phyloP scores from a whole-genome alignment of 2,329 filamentous ascomycete species.

The Talaromyces sp. region DNA sequence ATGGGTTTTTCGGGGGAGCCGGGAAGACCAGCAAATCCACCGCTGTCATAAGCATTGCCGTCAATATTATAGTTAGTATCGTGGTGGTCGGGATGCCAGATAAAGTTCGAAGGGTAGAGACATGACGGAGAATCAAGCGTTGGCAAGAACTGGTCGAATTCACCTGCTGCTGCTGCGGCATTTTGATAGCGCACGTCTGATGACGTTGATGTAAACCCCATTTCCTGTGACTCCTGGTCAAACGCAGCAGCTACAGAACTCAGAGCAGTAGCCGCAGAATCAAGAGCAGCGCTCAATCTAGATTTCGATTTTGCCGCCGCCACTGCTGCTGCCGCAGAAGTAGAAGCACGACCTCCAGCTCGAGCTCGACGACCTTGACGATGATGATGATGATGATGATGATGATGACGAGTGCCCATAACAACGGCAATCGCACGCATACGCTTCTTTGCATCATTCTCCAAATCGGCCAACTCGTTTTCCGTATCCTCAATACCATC shows the following conservation, averaged over 20 bases:
- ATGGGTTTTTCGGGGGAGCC: neutral
- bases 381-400: too few relatives aligned
- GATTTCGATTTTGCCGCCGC: too few relatives aligned
- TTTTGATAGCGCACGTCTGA: neutral
- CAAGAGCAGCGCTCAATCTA: too few relatives aligned
- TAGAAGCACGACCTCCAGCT: neutral
- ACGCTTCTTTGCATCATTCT: neutral
- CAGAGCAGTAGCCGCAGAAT: too few relatives aligned
- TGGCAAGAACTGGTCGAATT: neutral
- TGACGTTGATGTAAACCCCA: neutral
- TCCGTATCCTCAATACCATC: conserved; percentile 10
- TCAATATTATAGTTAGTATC: neutral
- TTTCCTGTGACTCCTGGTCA: neutral
- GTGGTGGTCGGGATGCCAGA: neutral
- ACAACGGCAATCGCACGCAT: neutral
- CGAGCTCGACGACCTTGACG: too few relatives aligned
- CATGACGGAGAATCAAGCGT: neutral
- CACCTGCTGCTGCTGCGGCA: neutral
- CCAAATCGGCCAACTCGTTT: conserved; percentile 1
- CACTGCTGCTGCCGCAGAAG: too few relatives aligned
- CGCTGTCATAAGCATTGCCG: neutral
- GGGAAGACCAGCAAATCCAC: neutral
- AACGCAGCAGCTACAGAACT: too few relatives aligned
- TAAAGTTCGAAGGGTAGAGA: neutral
- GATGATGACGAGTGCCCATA: neutral